Conservation (phyloP, 2,329 filamentous ascomycete species). For the Fusarium pilosicola region DNA sequence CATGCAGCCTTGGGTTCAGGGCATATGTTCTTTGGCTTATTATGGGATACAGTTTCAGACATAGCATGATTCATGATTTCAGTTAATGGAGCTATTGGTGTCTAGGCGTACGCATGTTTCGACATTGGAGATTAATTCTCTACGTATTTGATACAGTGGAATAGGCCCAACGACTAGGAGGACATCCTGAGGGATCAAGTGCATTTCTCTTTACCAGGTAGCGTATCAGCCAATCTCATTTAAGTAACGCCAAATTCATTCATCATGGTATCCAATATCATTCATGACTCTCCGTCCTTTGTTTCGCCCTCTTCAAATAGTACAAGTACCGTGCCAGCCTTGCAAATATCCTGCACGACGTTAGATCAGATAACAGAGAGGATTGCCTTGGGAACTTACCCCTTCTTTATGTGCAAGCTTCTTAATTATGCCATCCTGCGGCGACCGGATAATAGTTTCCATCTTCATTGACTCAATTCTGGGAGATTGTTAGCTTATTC, state of each 20-base stretch:
- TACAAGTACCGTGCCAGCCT: slow-evolving; percentile 78
- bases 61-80: background rate
- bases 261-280: slow-evolving; percentile 14
- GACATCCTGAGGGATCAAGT: background rate
- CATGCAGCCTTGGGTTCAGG: background rate
- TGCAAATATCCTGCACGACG: slow-evolving; percentile 74
- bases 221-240: slow-evolving; percentile 27
- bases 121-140: slow-evolving; percentile 3
- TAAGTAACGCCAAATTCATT: slow-evolving; percentile 24
- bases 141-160: background rate
- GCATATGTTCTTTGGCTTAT: slow-evolving; percentile 2
- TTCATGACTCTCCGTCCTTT: slow-evolving; percentile 42
- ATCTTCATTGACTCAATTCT: slow-evolving; percentile 91
- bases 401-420: slow-evolving; percentile 79
- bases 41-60: background rate
- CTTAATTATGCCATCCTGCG: slow-evolving; percentile 76
- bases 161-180: background rate
- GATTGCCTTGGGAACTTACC: slow-evolving; percentile 58
- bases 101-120: slow-evolving; percentile 1
- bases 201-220: slow-evolving; percentile 15
- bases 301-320: slow-evolving; percentile 69
- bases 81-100: slow-evolving; percentile 14
- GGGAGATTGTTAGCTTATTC: slow-evolving; percentile 37
- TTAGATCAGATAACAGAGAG: slow-evolving; percentile 20
- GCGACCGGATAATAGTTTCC: slow-evolving; percentile 84